phyloP scores from a whole-genome alignment of 83 land plant species.

The Diphasiastrum complanatum region DNA sequence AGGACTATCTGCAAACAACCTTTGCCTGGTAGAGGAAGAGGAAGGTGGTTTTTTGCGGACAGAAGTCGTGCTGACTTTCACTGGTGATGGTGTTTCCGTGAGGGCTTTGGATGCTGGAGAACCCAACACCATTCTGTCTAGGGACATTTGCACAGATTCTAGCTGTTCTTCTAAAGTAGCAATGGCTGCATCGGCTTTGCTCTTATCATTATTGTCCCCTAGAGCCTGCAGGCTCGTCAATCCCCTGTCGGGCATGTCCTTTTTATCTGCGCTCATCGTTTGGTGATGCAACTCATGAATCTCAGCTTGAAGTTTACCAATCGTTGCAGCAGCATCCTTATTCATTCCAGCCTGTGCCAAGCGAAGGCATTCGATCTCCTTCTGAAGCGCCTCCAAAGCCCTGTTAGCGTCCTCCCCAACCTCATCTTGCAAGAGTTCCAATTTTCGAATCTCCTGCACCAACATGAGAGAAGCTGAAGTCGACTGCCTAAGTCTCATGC shows the following conservation, averaged over 20 bases:
- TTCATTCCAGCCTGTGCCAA: conserved; percentile 57
- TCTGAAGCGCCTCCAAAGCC: conserved; percentile 89
- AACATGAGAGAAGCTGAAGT: conserved; percentile 70
- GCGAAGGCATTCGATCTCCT: conserved; percentile 87
- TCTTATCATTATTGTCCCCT: conserved; percentile 24
- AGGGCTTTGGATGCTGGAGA: conserved; percentile 37
- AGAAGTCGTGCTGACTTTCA: conserved; percentile 34
- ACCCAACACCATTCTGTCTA: conserved; percentile 71
- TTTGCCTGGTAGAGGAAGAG: conserved; percentile 37
- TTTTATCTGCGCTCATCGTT: not conserved
- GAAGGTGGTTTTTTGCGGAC: conserved; percentile 59
- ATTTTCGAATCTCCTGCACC: conserved; percentile 88
- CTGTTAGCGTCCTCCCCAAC: conserved; percentile 87
- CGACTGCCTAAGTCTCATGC: conserved; percentile 52
- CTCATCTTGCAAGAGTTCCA: conserved; percentile 87
- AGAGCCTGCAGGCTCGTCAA: conserved; percentile 46
- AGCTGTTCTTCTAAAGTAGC: conserved; percentile 80
- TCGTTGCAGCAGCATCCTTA: conserved; percentile 86
- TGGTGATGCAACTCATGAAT: conserved; percentile 39
- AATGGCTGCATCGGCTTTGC: conserved; percentile 47
- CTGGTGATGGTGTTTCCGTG: conserved; percentile 14
- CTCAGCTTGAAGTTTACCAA: conserved; percentile 86
- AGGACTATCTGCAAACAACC: conserved; percentile 47
- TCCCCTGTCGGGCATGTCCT: no score
- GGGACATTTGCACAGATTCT: conserved; percentile 85